These are phyloP conservation scores for Ceratocystis ficicola DNA, from an alignment of 2,329 filamentous ascomycete species.

Conservation along the genomic window DNA sequence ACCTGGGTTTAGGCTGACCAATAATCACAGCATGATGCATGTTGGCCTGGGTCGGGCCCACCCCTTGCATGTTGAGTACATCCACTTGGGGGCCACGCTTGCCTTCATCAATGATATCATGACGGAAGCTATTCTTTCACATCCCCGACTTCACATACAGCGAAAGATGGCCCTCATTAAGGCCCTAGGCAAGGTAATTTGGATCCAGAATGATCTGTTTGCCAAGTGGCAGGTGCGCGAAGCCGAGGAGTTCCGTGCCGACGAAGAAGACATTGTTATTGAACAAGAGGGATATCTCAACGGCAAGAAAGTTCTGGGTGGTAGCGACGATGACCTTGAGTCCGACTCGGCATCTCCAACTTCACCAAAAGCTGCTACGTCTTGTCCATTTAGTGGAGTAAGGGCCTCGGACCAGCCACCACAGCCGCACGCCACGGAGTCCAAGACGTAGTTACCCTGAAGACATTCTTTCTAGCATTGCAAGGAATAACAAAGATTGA, in stretches of 20 bases:
- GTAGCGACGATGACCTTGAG: conserved; percentile 28
- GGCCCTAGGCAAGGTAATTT: conserved; percentile 68
- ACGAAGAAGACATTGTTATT: conserved; percentile 37
- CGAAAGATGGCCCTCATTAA: conserved; percentile 64
- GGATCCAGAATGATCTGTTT: conserved; percentile 80
- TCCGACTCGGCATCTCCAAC: conserved; percentile 34
- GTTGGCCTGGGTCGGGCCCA: conserved; percentile 61
- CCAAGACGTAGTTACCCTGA: conserved; percentile 26
- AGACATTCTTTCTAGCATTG: neutral
- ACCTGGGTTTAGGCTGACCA: conserved; percentile 9
- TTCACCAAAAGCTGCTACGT: conserved; percentile 37
- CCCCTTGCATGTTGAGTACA: conserved; percentile 66
- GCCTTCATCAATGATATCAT: conserved; percentile 68
- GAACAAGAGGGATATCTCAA: conserved; percentile 54
- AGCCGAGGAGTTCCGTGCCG: conserved; percentile 46
- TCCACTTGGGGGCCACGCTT: conserved; percentile 61
- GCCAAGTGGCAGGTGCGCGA: conserved; percentile 67
- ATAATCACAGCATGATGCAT: conserved; percentile 54
- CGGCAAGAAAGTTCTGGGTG: conserved; percentile 46
- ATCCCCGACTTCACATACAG: conserved; percentile 53
- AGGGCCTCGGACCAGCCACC: conserved; percentile 29
- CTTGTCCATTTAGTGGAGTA: conserved; percentile 35
- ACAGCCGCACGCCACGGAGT: neutral
- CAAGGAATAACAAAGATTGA: neutral
- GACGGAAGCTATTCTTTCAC: conserved; percentile 60